A percentile compares a stretch with the other conserved stretches of the same genome.
Conservation (phyloP, 208 protist species). For the Leishmania aethiopica region DNA sequence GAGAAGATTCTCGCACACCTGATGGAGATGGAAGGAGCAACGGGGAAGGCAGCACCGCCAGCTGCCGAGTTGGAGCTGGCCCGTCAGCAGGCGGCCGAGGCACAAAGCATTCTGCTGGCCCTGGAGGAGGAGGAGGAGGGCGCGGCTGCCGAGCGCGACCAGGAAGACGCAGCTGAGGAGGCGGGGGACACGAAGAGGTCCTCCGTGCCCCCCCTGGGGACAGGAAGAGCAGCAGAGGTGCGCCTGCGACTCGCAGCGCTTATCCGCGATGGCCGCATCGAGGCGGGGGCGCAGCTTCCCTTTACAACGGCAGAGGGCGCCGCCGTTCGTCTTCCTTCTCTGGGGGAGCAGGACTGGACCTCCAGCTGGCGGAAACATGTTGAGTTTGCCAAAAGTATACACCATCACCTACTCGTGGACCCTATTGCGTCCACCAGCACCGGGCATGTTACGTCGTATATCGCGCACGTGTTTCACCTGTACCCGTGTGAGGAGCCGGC, state of each 20-base stretch:
- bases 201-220: neutral
- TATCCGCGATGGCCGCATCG: constrained; percentile 27
- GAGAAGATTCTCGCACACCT: constrained; percentile 34
- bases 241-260: constrained; percentile 26
- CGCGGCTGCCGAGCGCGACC: neutral
- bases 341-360: constrained; percentile 27
- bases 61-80: constrained; percentile 49
- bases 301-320: neutral
- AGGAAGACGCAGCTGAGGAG: constrained; percentile 17
- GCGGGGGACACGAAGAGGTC: neutral
- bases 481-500: constrained; percentile 39
- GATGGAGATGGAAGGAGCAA: constrained; percentile 34
- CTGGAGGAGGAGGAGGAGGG: constrained; percentile 27
- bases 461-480: constrained; percentile 51
- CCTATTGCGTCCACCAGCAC: constrained; percentile 23
- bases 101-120: constrained; percentile 42
- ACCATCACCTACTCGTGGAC: constrained; percentile 29
- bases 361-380: constrained; percentile 26
- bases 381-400: constrained; percentile 15
- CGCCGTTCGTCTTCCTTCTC: neutral
- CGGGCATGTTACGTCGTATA: constrained; percentile 44
- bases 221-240: constrained; percentile 9
- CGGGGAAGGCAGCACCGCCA: constrained; percentile 19
- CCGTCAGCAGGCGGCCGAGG: constrained; percentile 35
- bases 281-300: neutral